Base-by-base conservation (phyloP, 2,329 filamentous ascomycete genomes). In the Aspergillus sp. region DNA sequence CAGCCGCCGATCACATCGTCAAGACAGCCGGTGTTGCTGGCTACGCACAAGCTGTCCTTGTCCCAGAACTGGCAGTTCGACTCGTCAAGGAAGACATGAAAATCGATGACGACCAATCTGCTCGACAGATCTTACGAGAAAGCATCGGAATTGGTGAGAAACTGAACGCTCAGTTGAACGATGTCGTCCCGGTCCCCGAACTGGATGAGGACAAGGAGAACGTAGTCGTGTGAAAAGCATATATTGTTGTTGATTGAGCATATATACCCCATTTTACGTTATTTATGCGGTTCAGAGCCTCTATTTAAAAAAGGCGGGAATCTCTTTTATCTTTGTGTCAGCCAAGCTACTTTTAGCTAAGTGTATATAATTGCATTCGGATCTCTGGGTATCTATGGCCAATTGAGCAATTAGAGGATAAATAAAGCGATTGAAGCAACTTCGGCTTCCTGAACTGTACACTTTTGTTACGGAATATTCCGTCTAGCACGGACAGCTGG, bases 1-100 rank as follows among this genome's bases (percentile, higher is more conserved):
- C 84, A 2, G 72, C 82, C 13, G 73, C 77, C 45, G 86, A 91
- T 61, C 70, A 74, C 13, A 72, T 88, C 15, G 79, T 90, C 49
- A 79, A 84, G 12, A 79, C 79, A 1, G 75, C 84, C 27, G 85
- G 86, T 1, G 77, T 84, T 32, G 80, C 81, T 4, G 78, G 77
- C 20, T 91, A 85, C 58, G 81, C 90, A 2, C 85, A 90, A 65
- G 75, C 77, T 1, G 87, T 91, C 1, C 70, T 95, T 51, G 86
- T 94, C 20, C 86, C 88, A 0, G 90, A 95, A 59, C 58, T 82
- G 41, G 74, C 75, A 1, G 64, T 77, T 2, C 55, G 70, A 47
- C 63, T 84, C 15, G 78, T 84, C 15, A 79, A 74, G 65, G 78
- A 83, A 48, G 81, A 84, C 50, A 75, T 81, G 75, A 56, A 63